Base-by-base conservation (phyloP, 1,139 yeast genomes). In the Suhomyces bokatorum region DNA sequence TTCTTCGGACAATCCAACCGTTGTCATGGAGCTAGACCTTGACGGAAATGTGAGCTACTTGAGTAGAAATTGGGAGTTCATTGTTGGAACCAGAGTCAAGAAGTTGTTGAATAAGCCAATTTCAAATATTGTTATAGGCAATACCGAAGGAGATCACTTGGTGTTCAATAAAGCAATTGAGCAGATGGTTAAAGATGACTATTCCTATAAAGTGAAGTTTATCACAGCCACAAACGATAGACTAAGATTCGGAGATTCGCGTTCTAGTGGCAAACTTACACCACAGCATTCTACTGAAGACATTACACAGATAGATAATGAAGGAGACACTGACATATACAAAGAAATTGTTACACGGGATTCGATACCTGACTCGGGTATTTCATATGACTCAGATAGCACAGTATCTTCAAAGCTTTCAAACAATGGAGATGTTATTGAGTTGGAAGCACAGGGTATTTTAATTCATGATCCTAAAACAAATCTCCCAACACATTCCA, bases 381-480 rank as follows among this genome's bases (percentile, higher is more conserved):
- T 35, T 7, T 30, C 39, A 7, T 46, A 45, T 31, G 46, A 46
- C 29, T 48, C 48, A n/a, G 51, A 48, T 20, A 60, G 63, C 43
- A 55, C 63, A 9, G 40, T 52, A 39, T 66, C 60, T 47, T 65
- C 75, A 35, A 43, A 62, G 42, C 43, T 78, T 12, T 75, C 83
- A 0, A 78, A 78, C 30, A 80, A 81, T 58, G 86, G 86, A 8
- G 80, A 76, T 10, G 66, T 78, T 12, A 77, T 84, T 3, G 95
- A 88, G 55, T 68, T 93, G 34, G 99, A 91, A 62, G 98, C 97
- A 0, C 97, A 91, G 58, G 99, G 99, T 6, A 85, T 93, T n/a
- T 64, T 93, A 31, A 85, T 93, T n/a, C 87, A 83, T 53, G 87
- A 86, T 55, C 64, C 76, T 4, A 68, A 70, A 40, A 71, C 82